Evolutionary conservation across 2,329 filamentous ascomycete genomes (phyloP), one percentile per base, ranked within the genome.

Genomic region (Verticillium isaacii): DNA sequence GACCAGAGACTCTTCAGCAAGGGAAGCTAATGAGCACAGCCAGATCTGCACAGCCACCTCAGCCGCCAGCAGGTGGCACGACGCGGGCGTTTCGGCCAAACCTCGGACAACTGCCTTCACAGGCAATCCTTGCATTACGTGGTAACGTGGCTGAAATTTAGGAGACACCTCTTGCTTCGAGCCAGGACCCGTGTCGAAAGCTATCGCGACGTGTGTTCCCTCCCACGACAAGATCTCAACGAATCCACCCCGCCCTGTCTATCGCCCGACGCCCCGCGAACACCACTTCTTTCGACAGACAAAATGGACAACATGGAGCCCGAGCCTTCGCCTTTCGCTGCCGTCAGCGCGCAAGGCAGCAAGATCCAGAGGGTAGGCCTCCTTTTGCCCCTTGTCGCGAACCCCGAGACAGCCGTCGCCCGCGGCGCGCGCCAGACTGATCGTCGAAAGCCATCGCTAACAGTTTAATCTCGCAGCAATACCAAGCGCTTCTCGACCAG

Each of bases 401-500:
- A 19, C 45, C 45, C 39, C 45, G 45, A 50, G 9, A 5, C 19
- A 23, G 45, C 45, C 45, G 45, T 50, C n/a, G 19, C 9, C n/a
- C 9, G 45, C 45, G 19, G 8, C 19, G 45, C 39, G 39, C 45
- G 19, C 45, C 39, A n/a, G 17, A 45, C 7, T 17, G 45, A 50
- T 50, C 45, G 8, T 23, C 19, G 45, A 50, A 50, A 7, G 12
- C 9, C 9, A 50, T 50, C 45, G 62, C 71, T 71, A 65, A 68
- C 62, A 14, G 25, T 2, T 5, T 11, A 59, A 14, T 60, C 12
- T 50, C 59, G 60, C 76, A 97, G 93, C 86, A 93, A 82, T 98
- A 96, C 76, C 95, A 99, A 88, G 84, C 91, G 61, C 91, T 95
- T 66, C 88, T 99, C 68, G 95, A 99, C 78, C 91, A 93, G 78